phyloP scores from a whole-genome alignment of 2,329 filamentous ascomycete species.

The Penicillium carneum region DNA sequence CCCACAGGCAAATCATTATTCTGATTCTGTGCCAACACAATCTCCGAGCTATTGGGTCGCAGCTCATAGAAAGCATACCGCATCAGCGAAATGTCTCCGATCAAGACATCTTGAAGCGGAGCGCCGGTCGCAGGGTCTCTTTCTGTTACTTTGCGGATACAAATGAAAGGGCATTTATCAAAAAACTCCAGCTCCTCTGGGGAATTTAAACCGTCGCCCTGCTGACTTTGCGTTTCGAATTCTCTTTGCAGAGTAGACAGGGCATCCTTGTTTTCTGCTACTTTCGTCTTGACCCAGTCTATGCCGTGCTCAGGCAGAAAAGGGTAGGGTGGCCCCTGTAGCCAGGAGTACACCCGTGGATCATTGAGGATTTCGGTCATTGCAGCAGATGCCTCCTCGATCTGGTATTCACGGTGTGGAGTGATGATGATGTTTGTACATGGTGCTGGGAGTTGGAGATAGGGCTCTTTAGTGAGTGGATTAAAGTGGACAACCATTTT shows the following conservation, averaged over 20 bases:
- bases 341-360: slow-evolving; percentile 31
- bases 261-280: slow-evolving; percentile 5
- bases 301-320: slow-evolving; percentile 33
- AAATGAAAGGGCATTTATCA: slow-evolving; percentile 34
- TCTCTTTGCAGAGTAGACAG: slow-evolving; percentile 11
- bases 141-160: slow-evolving; percentile 30
- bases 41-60: slow-evolving; percentile 26
- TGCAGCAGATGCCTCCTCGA: slow-evolving; percentile 23
- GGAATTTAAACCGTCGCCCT: not conserved
- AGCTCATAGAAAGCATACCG: slow-evolving; percentile 40
- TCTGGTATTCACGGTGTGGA: slow-evolving; percentile 28
- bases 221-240: slow-evolving; percentile 2
- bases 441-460: slow-evolving; percentile 37
- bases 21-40: slow-evolving; percentile 18
- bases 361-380: slow-evolving; percentile 36
- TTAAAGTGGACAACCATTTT: slow-evolving; percentile 33
- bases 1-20: slow-evolving; percentile 35
- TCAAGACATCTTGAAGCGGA: slow-evolving; percentile 27
- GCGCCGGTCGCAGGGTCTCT: slow-evolving; percentile 13
- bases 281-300: slow-evolving; percentile 21
- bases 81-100: slow-evolving; percentile 36
- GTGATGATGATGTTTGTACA: slow-evolving; percentile 39
- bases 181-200: slow-evolving; percentile 9
- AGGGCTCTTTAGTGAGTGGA: slow-evolving; percentile 32
- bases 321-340: slow-evolving; percentile 38